phyloP scores from a whole-genome alignment of 2,329 filamentous ascomycete genomes.

The Eurotiales sp. region DNA sequence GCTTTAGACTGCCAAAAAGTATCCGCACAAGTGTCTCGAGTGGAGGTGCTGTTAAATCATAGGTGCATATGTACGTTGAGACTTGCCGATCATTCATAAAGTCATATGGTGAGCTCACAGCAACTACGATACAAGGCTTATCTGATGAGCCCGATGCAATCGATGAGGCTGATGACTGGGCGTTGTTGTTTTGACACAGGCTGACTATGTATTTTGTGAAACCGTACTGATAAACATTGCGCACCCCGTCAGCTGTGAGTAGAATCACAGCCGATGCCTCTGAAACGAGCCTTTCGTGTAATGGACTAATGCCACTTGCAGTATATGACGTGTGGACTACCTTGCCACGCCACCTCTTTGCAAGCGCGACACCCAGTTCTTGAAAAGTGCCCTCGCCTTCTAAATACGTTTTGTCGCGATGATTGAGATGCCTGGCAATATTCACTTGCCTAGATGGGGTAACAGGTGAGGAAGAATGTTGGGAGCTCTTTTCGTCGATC shows the following conservation, averaged over 20 bases:
- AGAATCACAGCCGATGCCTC: slow-evolving; percentile 11
- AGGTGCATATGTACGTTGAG: slow-evolving; percentile 10
- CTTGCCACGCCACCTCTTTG: slow-evolving; percentile 14
- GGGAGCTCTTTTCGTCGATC: not conserved
- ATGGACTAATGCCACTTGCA: slow-evolving; percentile 13
- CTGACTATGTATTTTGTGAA: slow-evolving; percentile 14
- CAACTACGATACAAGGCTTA: slow-evolving; percentile 13
- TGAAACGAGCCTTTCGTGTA: slow-evolving; percentile 12
- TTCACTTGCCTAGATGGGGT: slow-evolving; percentile 4
- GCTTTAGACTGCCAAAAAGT: slow-evolving; percentile 11
- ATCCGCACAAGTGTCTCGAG: slow-evolving; percentile 9
- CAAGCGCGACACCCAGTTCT: slow-evolving; percentile 10
- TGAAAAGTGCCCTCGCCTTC: slow-evolving; percentile 13
- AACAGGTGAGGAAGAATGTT: not conserved
- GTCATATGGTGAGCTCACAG: slow-evolving; percentile 14
- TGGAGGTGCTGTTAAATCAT: slow-evolving; percentile 10
- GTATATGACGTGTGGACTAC: slow-evolving; percentile 14
- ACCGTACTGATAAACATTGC: slow-evolving; percentile 15
- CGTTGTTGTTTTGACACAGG: slow-evolving; percentile 8
- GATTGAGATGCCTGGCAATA: slow-evolving; percentile 11
- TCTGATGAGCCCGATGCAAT: not conserved
- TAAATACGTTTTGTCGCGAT: slow-evolving; percentile 9
- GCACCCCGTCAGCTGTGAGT: slow-evolving; percentile 13
- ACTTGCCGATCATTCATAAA: slow-evolving; percentile 15
- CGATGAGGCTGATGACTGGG: not conserved